Evolutionary conservation across 208 protist species (phyloP).

Genomic region (Novymonas esmeraldas): DNA sequence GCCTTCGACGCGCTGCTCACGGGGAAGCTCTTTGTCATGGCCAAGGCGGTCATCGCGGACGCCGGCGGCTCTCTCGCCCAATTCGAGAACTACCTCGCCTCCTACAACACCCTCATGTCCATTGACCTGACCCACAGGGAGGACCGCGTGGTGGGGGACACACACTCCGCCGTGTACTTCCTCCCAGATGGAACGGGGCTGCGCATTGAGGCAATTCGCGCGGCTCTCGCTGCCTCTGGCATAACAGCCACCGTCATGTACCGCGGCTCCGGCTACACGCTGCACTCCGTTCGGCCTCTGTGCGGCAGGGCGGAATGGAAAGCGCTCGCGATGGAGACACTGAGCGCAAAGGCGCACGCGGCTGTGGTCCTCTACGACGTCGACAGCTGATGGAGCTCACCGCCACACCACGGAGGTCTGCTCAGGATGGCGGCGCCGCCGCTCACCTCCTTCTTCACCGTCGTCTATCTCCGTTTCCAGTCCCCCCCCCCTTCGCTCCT

Average conservation of each 20-base stretch:
- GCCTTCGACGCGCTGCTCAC: constrained; percentile 67
- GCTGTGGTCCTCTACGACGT: not conserved
- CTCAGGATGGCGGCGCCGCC: too few species aligned
- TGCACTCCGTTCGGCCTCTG: constrained; percentile 22
- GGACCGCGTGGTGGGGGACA: constrained; percentile 21
- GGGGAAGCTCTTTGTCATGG: constrained; percentile 55
- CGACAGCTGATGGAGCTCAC: too few species aligned
- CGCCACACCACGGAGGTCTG: too few species aligned
- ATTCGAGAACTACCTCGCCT: constrained; percentile 22
- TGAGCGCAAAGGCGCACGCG: not conserved
- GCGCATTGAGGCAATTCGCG: constrained; percentile 31
- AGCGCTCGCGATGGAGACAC: not conserved
- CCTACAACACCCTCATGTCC: constrained; percentile 25
- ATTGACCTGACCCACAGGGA: constrained; percentile 13
- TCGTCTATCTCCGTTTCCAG: too few species aligned
- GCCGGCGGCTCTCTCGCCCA: not conserved
- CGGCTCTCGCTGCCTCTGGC: not conserved
- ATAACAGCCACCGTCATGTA: constrained; percentile 24
- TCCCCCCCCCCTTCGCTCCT: too few species aligned
- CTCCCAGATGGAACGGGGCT: constrained; percentile 13
- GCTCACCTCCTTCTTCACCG: too few species aligned
- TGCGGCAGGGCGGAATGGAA: not conserved
- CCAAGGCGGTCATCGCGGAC: constrained; percentile 22
- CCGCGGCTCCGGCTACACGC: constrained; percentile 24
- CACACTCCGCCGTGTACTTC: constrained; percentile 28